Base-by-base conservation (phyloP, 192 early-diverging fungal genomes). In the Coemansia sp. region DNA sequence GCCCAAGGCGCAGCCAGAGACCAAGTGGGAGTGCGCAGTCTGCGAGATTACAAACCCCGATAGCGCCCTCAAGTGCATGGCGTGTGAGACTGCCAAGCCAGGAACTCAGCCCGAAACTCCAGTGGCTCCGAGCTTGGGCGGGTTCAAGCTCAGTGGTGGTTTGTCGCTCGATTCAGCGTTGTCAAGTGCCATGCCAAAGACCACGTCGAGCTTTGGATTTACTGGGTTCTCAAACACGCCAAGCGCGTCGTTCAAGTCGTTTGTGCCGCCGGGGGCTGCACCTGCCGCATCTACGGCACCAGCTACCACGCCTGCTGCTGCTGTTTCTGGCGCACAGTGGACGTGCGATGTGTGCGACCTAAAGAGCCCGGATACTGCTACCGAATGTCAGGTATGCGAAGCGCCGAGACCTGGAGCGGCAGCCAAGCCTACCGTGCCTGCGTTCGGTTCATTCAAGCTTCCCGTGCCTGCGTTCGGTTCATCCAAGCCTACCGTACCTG, bases 31-130 rank as follows among this genome's bases (percentile, higher is more conserved):
- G 31, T 74, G 69, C 54, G 20, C 38, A 23, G 54, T 59, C 15
- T 72, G 78, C 46, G 54, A 57, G 55, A 53, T 80, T 21, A 47
- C 37, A 20, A 71, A 49, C 53, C 63, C 66, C 0, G 20, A 60
- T 3, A 37, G 11, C 5, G 60, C 66, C 6, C 22, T 22, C 10
- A 25, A 44, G 48, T 79, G 77, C 40, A 47, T 38, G 11, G 51
- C 68, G 1, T 79, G 77, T 38, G 77, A 79, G 21, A 42, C 60
- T 9, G 56, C 64, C 36, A 72, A 63, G 28, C 77, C 77, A 11
- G 60, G 54, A 5, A 23, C 34, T 11, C 36, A 47, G 26, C 12
- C 15, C 3, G 40, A 42, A 4, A n/a, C 40, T 21, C 19, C 31
- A n/a, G 40, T n/a, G 9, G 36, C 61, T 44, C 26, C 48, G 5